These are phyloP conservation scores for Acrodontium crateriforme DNA, from an alignment of 2,329 filamentous ascomycete species.

Conservation along the genomic window DNA sequence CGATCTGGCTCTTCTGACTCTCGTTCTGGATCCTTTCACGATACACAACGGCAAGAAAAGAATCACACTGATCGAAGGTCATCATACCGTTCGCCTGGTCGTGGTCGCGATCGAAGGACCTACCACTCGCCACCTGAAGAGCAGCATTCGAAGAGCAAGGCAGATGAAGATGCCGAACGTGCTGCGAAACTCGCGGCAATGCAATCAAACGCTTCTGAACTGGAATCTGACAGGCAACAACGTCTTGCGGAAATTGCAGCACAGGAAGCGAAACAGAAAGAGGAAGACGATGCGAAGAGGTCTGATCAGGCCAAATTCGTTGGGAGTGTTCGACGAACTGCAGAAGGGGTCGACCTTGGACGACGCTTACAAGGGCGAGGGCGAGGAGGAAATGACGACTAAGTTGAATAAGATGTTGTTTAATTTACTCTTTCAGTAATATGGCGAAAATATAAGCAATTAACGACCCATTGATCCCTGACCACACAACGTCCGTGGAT, in stretches of 20 bases:
- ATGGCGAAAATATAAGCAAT: too few species aligned
- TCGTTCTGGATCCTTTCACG: slow-evolving; percentile 20
- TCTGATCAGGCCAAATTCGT: slow-evolving; percentile 25
- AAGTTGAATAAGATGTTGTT: too few species aligned
- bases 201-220: slow-evolving; percentile 36
- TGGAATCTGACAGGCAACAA: slow-evolving; percentile 56
- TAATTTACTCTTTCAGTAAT: too few species aligned
- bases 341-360: slow-evolving; percentile 18
- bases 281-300: slow-evolving; percentile 46
- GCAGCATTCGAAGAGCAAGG: slow-evolving; percentile 5
- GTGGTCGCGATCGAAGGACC: slow-evolving; percentile 8
- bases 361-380: slow-evolving; percentile 12
- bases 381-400: slow-evolving; percentile 10
- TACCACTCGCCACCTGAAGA: slow-evolving; percentile 16
- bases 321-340: slow-evolving; percentile 18
- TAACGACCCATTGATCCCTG: too few species aligned
- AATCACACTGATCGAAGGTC: slow-evolving; percentile 9
- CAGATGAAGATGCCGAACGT: slow-evolving; percentile 21
- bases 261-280: slow-evolving; percentile 48
- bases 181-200: slow-evolving; percentile 26
- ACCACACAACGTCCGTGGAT: too few species aligned
- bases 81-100: slow-evolving; percentile 9
- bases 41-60: slow-evolving; percentile 13
- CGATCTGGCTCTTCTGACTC: slow-evolving; percentile 23
- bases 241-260: slow-evolving; percentile 54